Conservation (phyloP, 441 rosid genomes). For the Hura crepitans region DNA sequence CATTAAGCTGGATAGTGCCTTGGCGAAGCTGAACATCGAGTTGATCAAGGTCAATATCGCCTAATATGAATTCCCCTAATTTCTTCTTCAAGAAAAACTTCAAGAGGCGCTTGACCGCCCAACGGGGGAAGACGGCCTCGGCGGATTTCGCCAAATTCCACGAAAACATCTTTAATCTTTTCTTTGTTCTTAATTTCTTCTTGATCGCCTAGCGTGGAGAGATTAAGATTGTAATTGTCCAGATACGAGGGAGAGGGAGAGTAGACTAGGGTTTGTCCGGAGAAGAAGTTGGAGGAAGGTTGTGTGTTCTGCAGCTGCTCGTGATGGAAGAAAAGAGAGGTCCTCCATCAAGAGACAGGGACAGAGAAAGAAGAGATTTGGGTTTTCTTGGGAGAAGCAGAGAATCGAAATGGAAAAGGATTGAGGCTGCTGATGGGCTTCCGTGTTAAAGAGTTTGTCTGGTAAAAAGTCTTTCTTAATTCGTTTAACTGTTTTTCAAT, state of each 20-base stretch:
- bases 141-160: conserved; percentile 88
- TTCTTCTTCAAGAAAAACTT: conserved; percentile 92
- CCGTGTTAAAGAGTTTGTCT: conserved; percentile 7
- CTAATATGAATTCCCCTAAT: conserved; percentile 71
- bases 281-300: conserved; percentile 10
- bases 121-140: conserved; percentile 67
- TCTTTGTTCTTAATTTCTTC: background rate
- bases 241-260: background rate
- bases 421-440: background rate
- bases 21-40: conserved; percentile 87
- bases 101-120: conserved; percentile 89
- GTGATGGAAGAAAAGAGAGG: conserved; percentile 38
- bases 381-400: background rate
- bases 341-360: conserved; percentile 42
- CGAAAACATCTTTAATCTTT: conserved; percentile 54
- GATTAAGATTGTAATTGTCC: background rate
- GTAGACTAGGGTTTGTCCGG: conserved; percentile 12
- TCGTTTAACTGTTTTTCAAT: background rate
- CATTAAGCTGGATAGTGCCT: conserved; percentile 74
- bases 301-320: conserved; percentile 16
- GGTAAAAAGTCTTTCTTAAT: background rate
- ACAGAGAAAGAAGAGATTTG: conserved; percentile 8
- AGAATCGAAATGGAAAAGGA: background rate
- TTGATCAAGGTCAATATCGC: conserved; percentile 90
- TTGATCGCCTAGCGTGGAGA: background rate